Evolutionary conservation across 2,329 filamentous ascomycete genomes (phyloP).

Genomic region (Eutypella sp.): DNA sequence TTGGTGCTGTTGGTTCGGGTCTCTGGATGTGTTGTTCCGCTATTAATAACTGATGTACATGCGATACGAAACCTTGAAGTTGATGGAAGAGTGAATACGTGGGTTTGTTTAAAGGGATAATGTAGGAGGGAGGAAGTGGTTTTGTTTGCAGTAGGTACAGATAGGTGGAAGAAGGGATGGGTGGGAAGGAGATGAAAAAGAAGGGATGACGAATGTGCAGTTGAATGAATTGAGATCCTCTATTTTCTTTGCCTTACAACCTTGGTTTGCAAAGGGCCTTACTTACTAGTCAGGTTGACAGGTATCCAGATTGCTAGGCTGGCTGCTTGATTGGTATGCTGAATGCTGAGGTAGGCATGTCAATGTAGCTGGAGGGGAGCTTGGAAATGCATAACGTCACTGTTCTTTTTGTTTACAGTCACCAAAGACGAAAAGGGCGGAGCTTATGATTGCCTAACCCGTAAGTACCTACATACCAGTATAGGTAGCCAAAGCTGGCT

Average conservation of each 20-base stretch:
- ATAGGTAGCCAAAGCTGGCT: not conserved
- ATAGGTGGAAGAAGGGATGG: not conserved
- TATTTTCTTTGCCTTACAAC: not conserved
- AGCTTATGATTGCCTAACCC: conserved; percentile 2
- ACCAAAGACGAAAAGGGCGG: too few species aligned
- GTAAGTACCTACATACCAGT: not conserved
- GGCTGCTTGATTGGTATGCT: too few species aligned
- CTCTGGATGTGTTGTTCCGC: too few species aligned
- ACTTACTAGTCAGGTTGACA: not conserved
- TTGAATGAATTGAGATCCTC: not conserved
- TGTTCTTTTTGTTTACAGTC: conserved; percentile 18
- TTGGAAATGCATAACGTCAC: conserved; percentile 29
- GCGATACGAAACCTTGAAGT: not conserved
- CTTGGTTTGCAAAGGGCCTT: not conserved
- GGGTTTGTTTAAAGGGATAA: not conserved
- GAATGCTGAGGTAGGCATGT: not conserved
- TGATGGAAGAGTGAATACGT: not conserved
- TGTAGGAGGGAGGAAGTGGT: not conserved
- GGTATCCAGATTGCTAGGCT: too few species aligned
- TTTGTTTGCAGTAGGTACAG: not conserved
- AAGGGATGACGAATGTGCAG: not conserved
- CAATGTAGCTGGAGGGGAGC: conserved; percentile 12
- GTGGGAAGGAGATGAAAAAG: not conserved
- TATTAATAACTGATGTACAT: too few species aligned
- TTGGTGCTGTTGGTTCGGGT: too few species aligned